Conservation (phyloP, 306 rosid genomes). For the Prunus campanulata region DNA sequence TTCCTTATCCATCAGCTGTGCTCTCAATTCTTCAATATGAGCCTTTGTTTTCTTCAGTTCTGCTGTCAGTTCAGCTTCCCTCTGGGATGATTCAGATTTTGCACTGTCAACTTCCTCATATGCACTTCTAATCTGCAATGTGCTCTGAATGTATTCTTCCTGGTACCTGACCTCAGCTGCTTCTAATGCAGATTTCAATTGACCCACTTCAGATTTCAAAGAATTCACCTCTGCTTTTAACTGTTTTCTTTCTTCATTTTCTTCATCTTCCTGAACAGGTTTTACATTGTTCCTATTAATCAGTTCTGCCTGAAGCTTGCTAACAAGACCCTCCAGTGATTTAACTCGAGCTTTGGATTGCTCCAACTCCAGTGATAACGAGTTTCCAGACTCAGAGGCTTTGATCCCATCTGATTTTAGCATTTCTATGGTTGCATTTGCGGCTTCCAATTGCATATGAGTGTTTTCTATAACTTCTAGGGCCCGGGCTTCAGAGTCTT, state of each 20-base stretch:
- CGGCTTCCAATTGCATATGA: conserved; percentile 58
- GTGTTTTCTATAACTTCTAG: conserved; percentile 47
- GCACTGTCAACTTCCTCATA: conserved; percentile 61
- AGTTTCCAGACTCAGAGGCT: conserved; percentile 46
- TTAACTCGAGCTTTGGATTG: conserved; percentile 60
- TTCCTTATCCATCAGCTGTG: conserved; percentile 54
- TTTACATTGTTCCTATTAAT: conserved; percentile 26
- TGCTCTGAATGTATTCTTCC: conserved; percentile 75
- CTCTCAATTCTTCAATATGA: conserved; percentile 54
- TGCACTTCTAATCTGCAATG: conserved; percentile 75
- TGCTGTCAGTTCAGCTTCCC: conserved; percentile 48
- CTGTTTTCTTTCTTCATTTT: conserved; percentile 43
- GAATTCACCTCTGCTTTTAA: conserved; percentile 54
- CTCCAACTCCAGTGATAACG: conserved; percentile 61
- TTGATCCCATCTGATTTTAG: conserved; percentile 51
- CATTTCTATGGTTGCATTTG: conserved; percentile 49
- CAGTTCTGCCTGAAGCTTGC: conserved; percentile 52
- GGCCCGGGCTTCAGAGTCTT: conserved; percentile 63
- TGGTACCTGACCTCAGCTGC: conserved; percentile 74
- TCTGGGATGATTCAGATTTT: conserved; percentile 53
- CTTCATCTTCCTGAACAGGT: conserved; percentile 29
- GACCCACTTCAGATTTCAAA: conserved; percentile 55
- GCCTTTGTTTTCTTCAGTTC: conserved; percentile 52
- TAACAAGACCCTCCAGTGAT: conserved; percentile 64
- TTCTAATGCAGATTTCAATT: conserved; percentile 71